Percentiles rank a stretch among this genome's conserved stretches.
These are phyloP conservation scores for Marasmius fiardii DNA, from an alignment of 1,284 basidiomycete species.

Conservation along the genomic window DNA sequence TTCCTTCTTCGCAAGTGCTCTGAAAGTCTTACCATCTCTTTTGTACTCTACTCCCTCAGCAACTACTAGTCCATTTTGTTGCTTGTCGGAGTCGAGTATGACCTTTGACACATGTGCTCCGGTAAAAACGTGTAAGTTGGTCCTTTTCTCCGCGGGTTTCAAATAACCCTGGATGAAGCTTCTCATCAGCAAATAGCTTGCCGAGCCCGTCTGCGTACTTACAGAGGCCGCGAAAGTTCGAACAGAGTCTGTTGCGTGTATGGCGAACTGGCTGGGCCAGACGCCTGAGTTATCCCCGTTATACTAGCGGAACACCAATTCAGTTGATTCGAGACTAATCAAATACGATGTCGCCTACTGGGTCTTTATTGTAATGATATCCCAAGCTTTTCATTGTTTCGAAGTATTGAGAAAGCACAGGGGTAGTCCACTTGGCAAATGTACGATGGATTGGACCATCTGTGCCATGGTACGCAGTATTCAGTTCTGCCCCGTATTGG, in stretches of 20 bases:
- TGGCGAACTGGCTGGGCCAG: neutral
- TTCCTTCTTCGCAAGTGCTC: neutral
- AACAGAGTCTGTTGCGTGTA: neutral
- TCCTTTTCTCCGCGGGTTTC: neutral
- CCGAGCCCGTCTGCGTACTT: neutral
- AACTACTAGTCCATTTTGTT: neutral
- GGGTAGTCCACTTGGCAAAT: conserved; percentile 3
- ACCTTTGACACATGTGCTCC: neutral
- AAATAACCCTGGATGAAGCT: neutral
- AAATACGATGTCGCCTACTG: neutral
- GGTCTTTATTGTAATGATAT: neutral
- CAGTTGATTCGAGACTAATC: neutral
- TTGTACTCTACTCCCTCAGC: neutral
- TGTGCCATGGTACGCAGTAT: conserved; percentile 6
- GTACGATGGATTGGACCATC: conserved; percentile 11
- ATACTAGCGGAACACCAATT: neutral
- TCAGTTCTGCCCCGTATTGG: neutral
- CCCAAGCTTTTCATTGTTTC: conserved; percentile 5
- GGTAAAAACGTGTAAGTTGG: neutral
- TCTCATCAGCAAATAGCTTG: neutral
- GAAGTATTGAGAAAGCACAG: neutral
- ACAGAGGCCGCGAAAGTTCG: neutral
- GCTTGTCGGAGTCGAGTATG: neutral
- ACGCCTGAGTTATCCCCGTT: neutral
- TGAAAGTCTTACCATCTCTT: neutral